A percentile compares a stretch with the other conserved stretches of the same genome.
Evolutionary conservation across 805 yeast species (phyloP).

Genomic region (Candida sonorensis): DNA sequence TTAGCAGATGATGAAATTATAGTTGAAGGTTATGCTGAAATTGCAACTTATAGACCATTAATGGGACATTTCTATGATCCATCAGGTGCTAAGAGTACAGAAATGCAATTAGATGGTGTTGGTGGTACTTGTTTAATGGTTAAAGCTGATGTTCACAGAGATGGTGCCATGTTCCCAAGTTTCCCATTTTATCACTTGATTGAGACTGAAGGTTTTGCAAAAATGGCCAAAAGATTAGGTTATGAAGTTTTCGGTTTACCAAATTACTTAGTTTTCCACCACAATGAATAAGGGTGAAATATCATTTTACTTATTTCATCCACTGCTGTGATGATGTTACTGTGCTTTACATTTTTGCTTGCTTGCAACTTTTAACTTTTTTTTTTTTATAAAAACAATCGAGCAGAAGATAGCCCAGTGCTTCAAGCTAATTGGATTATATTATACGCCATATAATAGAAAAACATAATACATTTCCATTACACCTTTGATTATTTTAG

Average conservation of each 20-base stretch:
- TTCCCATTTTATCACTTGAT: constrained; percentile 95
- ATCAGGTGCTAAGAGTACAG: constrained; percentile 53
- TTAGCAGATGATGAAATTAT: constrained; percentile 86
- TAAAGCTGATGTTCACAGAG: constrained; percentile 96
- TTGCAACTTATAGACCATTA: constrained; percentile 89
- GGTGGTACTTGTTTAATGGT: constrained; percentile 97
- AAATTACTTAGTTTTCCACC: constrained; percentile 87
- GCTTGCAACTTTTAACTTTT: no score
- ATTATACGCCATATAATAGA: no score
- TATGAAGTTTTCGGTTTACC: constrained; percentile 91
- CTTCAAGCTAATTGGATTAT: no score
- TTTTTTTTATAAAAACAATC: no score
- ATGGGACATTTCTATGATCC: constrained; percentile 86
- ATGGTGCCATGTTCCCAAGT: constrained; percentile 99
- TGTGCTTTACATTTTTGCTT: no score
- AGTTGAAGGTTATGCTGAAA: constrained; percentile 89
- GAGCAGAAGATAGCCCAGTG: no score
- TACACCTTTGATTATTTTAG: no score
- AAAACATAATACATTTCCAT: no score
- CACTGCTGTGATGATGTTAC: no score
- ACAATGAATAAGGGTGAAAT: constrained; percentile 72
- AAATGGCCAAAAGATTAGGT: constrained; percentile 92
- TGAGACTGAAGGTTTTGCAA: constrained; percentile 98
- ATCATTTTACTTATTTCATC: not conserved
- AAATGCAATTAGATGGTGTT: constrained; percentile 90